Base-by-base conservation (phyloP, 495 filamentous ascomycete species). In the Lophiostoma macrostomum region DNA sequence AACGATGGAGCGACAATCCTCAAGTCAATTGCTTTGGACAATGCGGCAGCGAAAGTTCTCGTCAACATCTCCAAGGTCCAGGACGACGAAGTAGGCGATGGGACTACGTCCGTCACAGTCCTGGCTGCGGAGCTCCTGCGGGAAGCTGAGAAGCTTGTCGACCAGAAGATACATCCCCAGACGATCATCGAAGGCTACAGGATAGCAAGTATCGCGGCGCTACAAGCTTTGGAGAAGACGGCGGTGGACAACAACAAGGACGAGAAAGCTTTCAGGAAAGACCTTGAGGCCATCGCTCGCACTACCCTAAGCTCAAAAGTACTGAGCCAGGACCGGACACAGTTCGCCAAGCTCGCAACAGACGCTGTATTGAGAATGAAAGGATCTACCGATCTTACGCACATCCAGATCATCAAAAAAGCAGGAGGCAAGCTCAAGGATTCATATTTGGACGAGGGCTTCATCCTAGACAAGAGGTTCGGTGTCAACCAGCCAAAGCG, bases 51-150 rank as follows among this genome's bases (percentile, higher is more conserved):
- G 19, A 98, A 98, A 74, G 88, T 91, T 2, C 80, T 98, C 37
- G 93, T 98, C 59, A 98, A 98, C 69, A 97, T 98, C 66, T 97
- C 93, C 42, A 98, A 98, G 74, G 93, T 98, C 3, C 93, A 98
- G 69, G 93, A 98, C 66, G 93, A 98, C 68, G 94, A 97, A 66
- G 93, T 97, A 19, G 93, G 93, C 60, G 93, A 98, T 64, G 93
- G 93, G 8, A 98, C 93, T 24, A 91, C 87, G 22, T 87, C 84
- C 22, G 93, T 98, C 14, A 84, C 93, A 24, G 94, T 98, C 11
- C 75, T 98, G 55, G 90, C 93, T 18, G 94, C 93, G 19, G 93
- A 98, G 74, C 79, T 98, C 35, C 79, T 98, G 41, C 86, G 94
- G 41, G 94, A 97, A 69, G 93, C 94, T 20, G 93, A 98, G 76